Evolutionary conservation across 371 early-diverging fungal genomes (phyloP).

Genomic region (Dichotomocladium elegans): DNA sequence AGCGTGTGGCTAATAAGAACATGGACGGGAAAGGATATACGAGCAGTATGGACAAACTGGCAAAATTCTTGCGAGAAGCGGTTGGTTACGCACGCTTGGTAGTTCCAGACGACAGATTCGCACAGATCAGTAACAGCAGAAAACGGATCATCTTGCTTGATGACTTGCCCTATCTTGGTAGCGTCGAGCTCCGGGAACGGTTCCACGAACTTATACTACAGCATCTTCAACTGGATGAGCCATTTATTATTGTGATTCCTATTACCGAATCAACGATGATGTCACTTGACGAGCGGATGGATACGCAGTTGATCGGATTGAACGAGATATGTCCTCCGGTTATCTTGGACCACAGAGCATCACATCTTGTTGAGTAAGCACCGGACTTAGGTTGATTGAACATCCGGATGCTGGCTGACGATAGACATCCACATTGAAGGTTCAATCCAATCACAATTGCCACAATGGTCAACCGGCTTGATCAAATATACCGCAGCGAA

Average conservation of each 20-base stretch:
- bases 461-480: slow-evolving; percentile 10
- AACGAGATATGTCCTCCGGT: slow-evolving; percentile 12
- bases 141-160: slow-evolving; percentile 36
- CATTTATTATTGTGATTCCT: slow-evolving; percentile 23
- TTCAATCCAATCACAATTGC: slow-evolving; percentile 19
- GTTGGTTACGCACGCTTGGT: slow-evolving; percentile 1
- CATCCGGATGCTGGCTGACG: background rate
- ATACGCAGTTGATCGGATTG: background rate
- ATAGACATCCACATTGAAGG: slow-evolving; percentile 8
- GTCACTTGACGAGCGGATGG: background rate
- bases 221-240: background rate
- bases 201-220: slow-evolving; percentile 19
- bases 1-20: background rate
- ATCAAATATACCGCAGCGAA: slow-evolving; percentile 10
- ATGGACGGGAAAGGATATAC: slow-evolving; percentile 9
- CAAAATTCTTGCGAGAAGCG: slow-evolving; percentile 12
- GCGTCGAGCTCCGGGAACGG: slow-evolving; percentile 2
- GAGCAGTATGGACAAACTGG: slow-evolving; percentile 11
- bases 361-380: slow-evolving; percentile 13
- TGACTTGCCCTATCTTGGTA: slow-evolving; percentile 38
- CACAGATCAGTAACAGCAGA: background rate
- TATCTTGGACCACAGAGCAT: background rate
- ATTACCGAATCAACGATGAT: slow-evolving; percentile 17
- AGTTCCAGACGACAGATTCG: slow-evolving; percentile 3
- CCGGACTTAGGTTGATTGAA: background rate